A percentile compares a stretch with the other conserved stretches of the same genome.
Evolutionary conservation across 139 green algal genomes (phyloP).

Genomic region (Nannochloris sp.): DNA sequence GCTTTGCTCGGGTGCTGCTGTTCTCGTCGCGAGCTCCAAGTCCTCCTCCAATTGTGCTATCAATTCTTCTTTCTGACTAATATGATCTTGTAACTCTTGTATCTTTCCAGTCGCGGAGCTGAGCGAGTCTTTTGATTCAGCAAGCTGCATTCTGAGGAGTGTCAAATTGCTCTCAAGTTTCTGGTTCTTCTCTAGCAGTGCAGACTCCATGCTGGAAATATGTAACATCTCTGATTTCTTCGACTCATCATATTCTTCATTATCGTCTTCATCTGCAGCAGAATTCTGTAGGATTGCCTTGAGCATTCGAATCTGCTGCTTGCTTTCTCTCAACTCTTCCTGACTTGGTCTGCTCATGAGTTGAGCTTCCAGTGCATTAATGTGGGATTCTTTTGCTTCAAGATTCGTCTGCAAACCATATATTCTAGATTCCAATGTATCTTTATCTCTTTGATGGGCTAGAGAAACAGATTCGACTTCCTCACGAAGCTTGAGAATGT

Average conservation of each 20-base stretch:
- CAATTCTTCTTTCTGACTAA: conserved; percentile 37
- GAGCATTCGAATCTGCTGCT: conserved; percentile 54
- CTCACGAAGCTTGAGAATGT: conserved; percentile 30
- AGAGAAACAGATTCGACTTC: conserved; percentile 30
- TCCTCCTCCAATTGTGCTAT: conserved; percentile 51
- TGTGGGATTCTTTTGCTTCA: conserved; percentile 46
- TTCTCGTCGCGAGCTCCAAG: conserved; percentile 30
- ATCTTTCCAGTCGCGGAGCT: conserved; percentile 18
- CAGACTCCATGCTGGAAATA: conserved; percentile 46
- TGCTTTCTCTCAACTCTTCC: conserved; percentile 59
- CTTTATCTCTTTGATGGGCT: not conserved
- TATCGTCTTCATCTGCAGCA: conserved; percentile 23
- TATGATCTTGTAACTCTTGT: conserved; percentile 34
- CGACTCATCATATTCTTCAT: not conserved
- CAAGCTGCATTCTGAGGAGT: conserved; percentile 42
- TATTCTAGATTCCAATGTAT: not conserved
- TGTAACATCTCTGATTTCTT: not conserved
- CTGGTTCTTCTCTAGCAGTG: conserved; percentile 72
- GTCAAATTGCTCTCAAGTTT: conserved; percentile 88
- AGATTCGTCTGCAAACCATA: conserved; percentile 39
- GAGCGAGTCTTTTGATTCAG: conserved; percentile 21
- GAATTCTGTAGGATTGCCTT: conserved; percentile 39
- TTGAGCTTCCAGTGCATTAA: conserved; percentile 32
- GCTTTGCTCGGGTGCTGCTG: not conserved
- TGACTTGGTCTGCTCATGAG: conserved; percentile 28